Evolutionary conservation across 2,329 filamentous ascomycete species (phyloP), one percentile per base, ranked within the genome.

Genomic region (Cercospora brassicicola): DNA sequence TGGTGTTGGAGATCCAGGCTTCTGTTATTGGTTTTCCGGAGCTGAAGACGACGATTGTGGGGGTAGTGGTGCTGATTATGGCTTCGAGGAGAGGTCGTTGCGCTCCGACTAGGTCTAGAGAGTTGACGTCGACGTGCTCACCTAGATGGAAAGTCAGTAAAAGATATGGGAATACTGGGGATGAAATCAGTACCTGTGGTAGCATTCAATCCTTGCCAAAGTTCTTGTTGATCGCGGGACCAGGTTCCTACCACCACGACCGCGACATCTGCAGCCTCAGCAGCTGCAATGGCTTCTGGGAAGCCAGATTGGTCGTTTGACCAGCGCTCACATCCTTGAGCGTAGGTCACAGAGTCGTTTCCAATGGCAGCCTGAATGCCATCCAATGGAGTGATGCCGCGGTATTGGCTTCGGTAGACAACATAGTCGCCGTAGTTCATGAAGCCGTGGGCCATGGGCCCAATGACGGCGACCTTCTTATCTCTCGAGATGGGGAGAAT

Each of bases 361-460:
- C 78, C 79, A 71, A 87, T 85, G 18, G 86, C 86, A 10, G 85
- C 83, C 66, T 84, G 85, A 73, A 92, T 90, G 26, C 90, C 90
- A 67, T 91, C 89, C 3, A 90, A 82, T 3, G 90, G 90, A 1
- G 88, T 91, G 4, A 91, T 85, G 36, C 90, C 90, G 33, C 85
- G 84, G 73, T 87, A 86, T 73, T 89, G 85, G 13, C 88, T 86
- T 57, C 83, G 81, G 75, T 88, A 87, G 20, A 91, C 88, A 15
- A 92, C 89, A 73, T 92, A 92, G 78, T 92, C 90, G 61, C 90
- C 90, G 67, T 92, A 90, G 73, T 91, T 91, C 83, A 91, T 88
- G 71, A 84, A 90, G 0, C 87, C 89, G 72, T 90, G 85, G 0
- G 88, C 90, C 89, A 92, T 92, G 2, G 90, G 90, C 0, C 90